Evolutionary conservation across 1,139 yeast species (phyloP).

Genomic region (Insectozyma bohioensis): DNA sequence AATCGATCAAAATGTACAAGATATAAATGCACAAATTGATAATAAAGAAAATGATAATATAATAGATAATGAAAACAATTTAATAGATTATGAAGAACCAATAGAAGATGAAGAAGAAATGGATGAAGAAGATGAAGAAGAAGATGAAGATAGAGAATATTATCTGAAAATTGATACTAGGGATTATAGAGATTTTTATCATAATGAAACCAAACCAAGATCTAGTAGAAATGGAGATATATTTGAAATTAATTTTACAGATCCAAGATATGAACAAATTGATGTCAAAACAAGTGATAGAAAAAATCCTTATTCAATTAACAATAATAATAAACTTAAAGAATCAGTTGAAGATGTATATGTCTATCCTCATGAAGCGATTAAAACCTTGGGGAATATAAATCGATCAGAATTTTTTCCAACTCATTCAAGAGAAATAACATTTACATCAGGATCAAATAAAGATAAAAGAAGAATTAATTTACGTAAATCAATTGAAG

Average conservation of each 20-base stretch:
- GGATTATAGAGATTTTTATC: conserved; percentile 11
- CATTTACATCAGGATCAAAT: conserved; percentile 24
- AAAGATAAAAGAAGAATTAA: conserved; percentile 27
- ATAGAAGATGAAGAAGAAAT: conserved; percentile 2
- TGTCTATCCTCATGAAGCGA: conserved; percentile 8
- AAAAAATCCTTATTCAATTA: too few species aligned
- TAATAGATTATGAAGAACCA: conserved; percentile 1
- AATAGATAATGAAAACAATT: conserved; percentile 2
- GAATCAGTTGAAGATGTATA: conserved; percentile 9
- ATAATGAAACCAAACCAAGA: conserved; percentile 1
- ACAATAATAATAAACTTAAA: too few species aligned
- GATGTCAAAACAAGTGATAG: too few species aligned
- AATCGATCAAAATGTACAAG: too few species aligned
- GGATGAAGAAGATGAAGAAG: conserved; percentile 5
- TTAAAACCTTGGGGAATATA: conserved; percentile 5
- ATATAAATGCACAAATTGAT: not conserved
- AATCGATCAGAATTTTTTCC: conserved; percentile 10
- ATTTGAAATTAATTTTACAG: too few species aligned
- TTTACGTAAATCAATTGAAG: conserved; percentile 18
- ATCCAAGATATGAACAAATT: too few species aligned
- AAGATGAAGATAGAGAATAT: conserved; percentile 10
- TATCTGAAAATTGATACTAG: conserved; percentile 12
- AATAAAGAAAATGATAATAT: conserved; percentile 1
- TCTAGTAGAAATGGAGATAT: conserved; percentile 9
- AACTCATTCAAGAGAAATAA: conserved; percentile 21